A percentile compares a stretch with the other conserved stretches of the same genome.
Evolutionary conservation across 192 early-diverging fungal genomes (phyloP).

Genomic region (Backusella mclennaniae): DNA sequence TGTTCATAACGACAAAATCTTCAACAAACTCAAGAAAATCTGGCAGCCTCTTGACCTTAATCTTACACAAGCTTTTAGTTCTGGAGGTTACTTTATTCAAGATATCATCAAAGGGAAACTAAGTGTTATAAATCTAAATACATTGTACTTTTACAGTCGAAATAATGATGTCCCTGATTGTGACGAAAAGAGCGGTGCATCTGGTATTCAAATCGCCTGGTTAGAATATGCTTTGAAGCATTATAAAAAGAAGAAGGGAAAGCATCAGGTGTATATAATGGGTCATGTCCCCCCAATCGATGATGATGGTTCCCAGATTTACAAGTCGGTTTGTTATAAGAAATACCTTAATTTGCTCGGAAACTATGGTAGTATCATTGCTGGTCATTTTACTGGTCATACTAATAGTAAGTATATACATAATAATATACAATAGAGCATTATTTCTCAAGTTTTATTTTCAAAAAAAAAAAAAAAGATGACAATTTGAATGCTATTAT

Average conservation of each 20-base stretch:
- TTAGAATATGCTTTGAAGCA: slow-evolving; percentile 18
- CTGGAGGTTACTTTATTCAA: slow-evolving; percentile 37
- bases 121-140: slow-evolving; percentile 29
- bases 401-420: slow-evolving; percentile 25
- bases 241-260: background rate
- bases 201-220: slow-evolving; percentile 33
- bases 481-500: slow-evolving; percentile 21
- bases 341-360: slow-evolving; percentile 35
- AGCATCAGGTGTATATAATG: background rate
- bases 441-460: background rate
- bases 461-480: slow-evolving; percentile 12
- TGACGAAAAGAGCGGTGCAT: slow-evolving; percentile 15
- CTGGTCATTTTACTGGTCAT: slow-evolving; percentile 44
- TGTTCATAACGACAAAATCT: background rate
- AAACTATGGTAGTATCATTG: slow-evolving; percentile 31
- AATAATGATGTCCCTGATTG: slow-evolving; percentile 33
- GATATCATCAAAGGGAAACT: slow-evolving; percentile 26
- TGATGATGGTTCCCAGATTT: slow-evolving; percentile 16
- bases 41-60: slow-evolving; percentile 38
- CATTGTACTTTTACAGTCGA: slow-evolving; percentile 31
- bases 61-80: slow-evolving; percentile 23
- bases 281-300: slow-evolving; percentile 34
- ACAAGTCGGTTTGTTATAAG: slow-evolving; percentile 23
- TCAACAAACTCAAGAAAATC: slow-evolving; percentile 16
- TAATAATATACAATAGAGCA: background rate